Conservation (phyloP, 1,284 basidiomycete genomes). For the Rhizoctonia solani region DNA sequence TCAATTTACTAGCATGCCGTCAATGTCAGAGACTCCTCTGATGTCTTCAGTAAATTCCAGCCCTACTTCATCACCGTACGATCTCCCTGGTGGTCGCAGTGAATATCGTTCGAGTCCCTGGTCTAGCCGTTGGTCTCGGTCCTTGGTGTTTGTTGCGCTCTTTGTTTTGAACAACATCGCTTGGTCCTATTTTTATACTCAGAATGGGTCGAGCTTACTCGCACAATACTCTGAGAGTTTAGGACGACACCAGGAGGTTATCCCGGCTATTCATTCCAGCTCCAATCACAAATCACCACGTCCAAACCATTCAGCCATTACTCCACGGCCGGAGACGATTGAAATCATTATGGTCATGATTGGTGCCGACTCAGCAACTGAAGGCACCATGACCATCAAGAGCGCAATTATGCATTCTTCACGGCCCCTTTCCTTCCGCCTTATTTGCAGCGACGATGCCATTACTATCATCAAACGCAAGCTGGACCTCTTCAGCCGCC, state of each 20-base stretch:
- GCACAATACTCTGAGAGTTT: not conserved
- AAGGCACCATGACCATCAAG: conserved; percentile 32
- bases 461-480: conserved; percentile 22
- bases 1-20: not conserved
- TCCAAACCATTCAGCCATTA: not conserved
- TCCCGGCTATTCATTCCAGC: not conserved
- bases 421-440: conserved; percentile 21
- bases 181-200: conserved; percentile 29
- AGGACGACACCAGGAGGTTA: not conserved
- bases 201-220: not conserved
- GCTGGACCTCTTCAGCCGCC: conserved; percentile 24
- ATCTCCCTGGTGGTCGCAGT: too few species aligned
- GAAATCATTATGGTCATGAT: conserved; percentile 35
- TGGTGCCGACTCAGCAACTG: conserved; percentile 30
- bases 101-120: conserved; percentile 8
- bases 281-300: not conserved
- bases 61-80: conserved; percentile 11
- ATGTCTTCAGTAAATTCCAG: conserved; percentile 8
- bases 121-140: conserved; percentile 1
- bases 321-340: conserved; percentile 18
- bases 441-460: conserved; percentile 30
- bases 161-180: conserved; percentile 17
- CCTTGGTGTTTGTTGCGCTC: conserved; percentile 6
- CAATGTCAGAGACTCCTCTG: conserved; percentile 11
- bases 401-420: conserved; percentile 33